These are phyloP conservation scores for Scytalidium lignicola DNA, from an alignment of 2,329 filamentous ascomycete genomes.

Conservation along the genomic window DNA sequence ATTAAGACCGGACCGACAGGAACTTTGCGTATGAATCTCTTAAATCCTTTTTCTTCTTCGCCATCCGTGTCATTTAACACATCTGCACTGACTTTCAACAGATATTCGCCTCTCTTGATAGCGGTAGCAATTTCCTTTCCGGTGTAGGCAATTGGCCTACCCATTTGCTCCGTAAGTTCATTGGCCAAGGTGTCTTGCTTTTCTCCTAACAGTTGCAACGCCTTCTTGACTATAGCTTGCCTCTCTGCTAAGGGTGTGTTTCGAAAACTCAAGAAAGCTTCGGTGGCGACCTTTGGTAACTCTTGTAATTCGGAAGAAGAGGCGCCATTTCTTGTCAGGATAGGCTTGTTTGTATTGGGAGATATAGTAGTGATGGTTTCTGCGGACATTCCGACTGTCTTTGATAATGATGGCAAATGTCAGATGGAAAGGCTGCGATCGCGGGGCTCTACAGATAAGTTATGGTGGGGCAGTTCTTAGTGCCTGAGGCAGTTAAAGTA, in stretches of 20 bases:
- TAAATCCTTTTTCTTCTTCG: constrained; percentile 82
- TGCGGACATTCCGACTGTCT: constrained; percentile 47
- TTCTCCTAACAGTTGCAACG: constrained; percentile 63
- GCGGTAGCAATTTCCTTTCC: constrained; percentile 80
- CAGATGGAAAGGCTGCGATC: constrained; percentile 6
- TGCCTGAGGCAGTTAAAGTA: too few relatives aligned
- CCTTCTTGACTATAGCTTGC: constrained; percentile 75
- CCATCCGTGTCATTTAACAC: constrained; percentile 75
- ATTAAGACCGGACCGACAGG: constrained; percentile 84
- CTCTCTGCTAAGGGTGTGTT: constrained; percentile 70
- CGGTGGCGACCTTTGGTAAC: constrained; percentile 66
- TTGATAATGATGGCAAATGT: not conserved
- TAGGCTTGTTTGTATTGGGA: constrained; percentile 78
- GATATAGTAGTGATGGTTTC: constrained; percentile 76
- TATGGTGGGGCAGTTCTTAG: not conserved
- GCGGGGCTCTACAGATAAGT: not conserved
- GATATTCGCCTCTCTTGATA: constrained; percentile 76
- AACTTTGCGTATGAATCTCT: constrained; percentile 81
- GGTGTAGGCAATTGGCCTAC: constrained; percentile 82
- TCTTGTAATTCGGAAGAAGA: constrained; percentile 64
- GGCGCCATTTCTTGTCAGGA: constrained; percentile 73
- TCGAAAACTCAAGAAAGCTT: constrained; percentile 72
- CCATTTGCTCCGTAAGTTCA: constrained; percentile 93
- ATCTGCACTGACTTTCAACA: constrained; percentile 78
- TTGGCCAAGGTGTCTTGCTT: constrained; percentile 75